Evolutionary conservation across 2,329 filamentous ascomycete species (phyloP), one percentile per base, ranked within the genome.

Genomic region (Fusarium agapanthi): DNA sequence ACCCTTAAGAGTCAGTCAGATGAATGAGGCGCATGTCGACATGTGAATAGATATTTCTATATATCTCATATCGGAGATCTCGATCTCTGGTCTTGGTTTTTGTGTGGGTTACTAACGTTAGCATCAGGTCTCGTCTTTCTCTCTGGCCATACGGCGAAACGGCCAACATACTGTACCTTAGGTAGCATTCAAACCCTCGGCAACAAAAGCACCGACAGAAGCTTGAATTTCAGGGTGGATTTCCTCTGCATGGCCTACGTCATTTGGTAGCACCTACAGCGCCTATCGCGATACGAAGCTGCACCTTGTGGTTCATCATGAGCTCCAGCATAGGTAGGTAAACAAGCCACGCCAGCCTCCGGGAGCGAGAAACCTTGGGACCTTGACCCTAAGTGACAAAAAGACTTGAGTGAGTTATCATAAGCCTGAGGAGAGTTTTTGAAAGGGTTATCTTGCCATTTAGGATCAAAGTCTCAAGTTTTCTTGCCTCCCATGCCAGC

Each of bases 201-300:
- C 34, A 40, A 24, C 26, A 44, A 44, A 54, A 54, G 45, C 61
- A 62, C 38, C 34, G 51, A 64, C 58, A 53, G 59, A 69, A 69
- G 66, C 58, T 69, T 69, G 66, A 69, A 65, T 59, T 53, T 53
- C 51, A 43, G 18, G 44, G 66, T 69, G 66, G 66, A 69, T 59
- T 69, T 34, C 26, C n/a, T 54, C 54, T 61, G 59, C 64, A 32
- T 48, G 72, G 59, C 66, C 69, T 77, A 77, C 76, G 76, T 77
- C 76, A 77, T 76, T 65, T 30, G 51, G 71, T 75, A 76, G 69
- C 66, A 56, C 65, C 47, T 61, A 53, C 68, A 62, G 54, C 71
- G 68, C 67, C 63, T 65, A 74, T 74, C 67, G 60, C 64, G 64
- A 69, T 69, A 18, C 60, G 66, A 69, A 57, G 60, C 63, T 72